A percentile compares a stretch with the other conserved stretches of the same genome.
Conservation (phyloP, 2,329 filamentous ascomycete genomes). For the Pseudogymnoascus destructans region DNA sequence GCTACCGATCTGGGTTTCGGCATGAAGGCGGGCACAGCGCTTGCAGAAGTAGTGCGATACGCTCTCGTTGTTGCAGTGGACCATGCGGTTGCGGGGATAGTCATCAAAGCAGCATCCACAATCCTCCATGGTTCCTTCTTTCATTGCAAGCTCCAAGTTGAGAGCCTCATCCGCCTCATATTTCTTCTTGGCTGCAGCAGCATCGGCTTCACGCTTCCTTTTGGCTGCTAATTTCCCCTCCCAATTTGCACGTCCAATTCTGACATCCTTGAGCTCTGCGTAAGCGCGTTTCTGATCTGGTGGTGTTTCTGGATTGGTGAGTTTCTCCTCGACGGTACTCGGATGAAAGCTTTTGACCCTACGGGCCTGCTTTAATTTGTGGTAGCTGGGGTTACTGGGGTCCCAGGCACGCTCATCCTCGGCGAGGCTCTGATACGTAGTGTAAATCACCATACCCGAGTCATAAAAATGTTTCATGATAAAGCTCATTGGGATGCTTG, state of each 20-base stretch:
- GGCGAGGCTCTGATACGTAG: conserved; percentile 24
- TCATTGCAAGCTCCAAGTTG: conserved; percentile 32
- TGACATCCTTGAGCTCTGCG: conserved; percentile 31
- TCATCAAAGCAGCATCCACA: conserved; percentile 65
- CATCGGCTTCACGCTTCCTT: conserved; percentile 29
- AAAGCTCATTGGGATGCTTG: conserved; percentile 24
- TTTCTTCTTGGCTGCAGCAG: conserved; percentile 28
- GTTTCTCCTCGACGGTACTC: conserved; percentile 1
- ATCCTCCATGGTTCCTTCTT: conserved; percentile 44
- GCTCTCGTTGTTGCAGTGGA: conserved; percentile 47
- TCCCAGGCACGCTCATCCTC: conserved; percentile 27
- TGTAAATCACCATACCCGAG: conserved; percentile 17
- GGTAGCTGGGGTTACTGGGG: conserved; percentile 17
- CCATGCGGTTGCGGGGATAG: conserved; percentile 50
- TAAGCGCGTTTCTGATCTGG: conserved; percentile 22
- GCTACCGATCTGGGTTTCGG: conserved; percentile 55
- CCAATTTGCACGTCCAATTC: conserved; percentile 22
- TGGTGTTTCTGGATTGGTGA: not conserved
- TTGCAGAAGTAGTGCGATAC: conserved; percentile 49
- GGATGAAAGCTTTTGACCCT: conserved; percentile 14
- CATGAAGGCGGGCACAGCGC: conserved; percentile 49
- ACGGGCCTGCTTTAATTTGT: conserved; percentile 22
- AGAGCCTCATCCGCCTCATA: conserved; percentile 27
- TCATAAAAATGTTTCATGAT: not conserved
- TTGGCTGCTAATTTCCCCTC: conserved; percentile 29